These are phyloP conservation scores for Hypoxylon sp. DNA, from an alignment of 2,329 filamentous ascomycete species.

Conservation along the genomic window DNA sequence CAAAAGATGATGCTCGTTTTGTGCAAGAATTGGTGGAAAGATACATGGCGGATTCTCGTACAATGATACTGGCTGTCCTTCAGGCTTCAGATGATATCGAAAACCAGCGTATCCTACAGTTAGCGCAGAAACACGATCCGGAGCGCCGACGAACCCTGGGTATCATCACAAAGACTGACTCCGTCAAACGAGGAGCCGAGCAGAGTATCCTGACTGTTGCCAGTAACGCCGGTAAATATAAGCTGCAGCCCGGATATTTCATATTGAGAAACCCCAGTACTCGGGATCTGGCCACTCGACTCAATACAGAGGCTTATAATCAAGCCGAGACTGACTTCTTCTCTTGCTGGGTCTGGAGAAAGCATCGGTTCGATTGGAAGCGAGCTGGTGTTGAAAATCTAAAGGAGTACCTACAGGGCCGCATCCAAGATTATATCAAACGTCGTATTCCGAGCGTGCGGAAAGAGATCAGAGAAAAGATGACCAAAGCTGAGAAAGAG, in stretches of 20 bases:
- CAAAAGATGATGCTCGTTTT: conserved; percentile 47
- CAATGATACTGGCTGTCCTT: conserved; percentile 64
- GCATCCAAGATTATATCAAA: conserved; percentile 5
- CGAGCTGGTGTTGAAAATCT: conserved; percentile 6
- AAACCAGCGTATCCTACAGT: conserved; percentile 59
- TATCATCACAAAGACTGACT: conserved; percentile 65
- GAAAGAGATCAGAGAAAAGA: not conserved
- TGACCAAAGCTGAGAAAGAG: not conserved
- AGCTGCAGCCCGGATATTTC: not conserved
- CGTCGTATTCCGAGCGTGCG: not conserved
- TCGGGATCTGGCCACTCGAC: no score
- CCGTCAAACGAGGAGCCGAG: no score
- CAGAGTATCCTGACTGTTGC: no score
- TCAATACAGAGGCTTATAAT: not conserved
- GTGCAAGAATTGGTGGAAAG: conserved; percentile 50
- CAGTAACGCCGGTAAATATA: not conserved
- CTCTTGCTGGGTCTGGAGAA: not conserved
- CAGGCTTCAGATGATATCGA: conserved; percentile 60
- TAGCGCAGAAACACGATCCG: conserved; percentile 56
- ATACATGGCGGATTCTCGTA: conserved; percentile 61
- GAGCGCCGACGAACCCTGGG: conserved; percentile 59
- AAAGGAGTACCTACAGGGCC: conserved; percentile 3
- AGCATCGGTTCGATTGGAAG: not conserved
- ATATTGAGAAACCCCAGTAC: conserved; percentile 4
- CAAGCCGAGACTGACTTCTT: conserved; percentile 1